Evolutionary conservation across 805 yeast species (phyloP), one percentile per base, ranked within the genome.

Genomic region (Ogataea corticis): DNA sequence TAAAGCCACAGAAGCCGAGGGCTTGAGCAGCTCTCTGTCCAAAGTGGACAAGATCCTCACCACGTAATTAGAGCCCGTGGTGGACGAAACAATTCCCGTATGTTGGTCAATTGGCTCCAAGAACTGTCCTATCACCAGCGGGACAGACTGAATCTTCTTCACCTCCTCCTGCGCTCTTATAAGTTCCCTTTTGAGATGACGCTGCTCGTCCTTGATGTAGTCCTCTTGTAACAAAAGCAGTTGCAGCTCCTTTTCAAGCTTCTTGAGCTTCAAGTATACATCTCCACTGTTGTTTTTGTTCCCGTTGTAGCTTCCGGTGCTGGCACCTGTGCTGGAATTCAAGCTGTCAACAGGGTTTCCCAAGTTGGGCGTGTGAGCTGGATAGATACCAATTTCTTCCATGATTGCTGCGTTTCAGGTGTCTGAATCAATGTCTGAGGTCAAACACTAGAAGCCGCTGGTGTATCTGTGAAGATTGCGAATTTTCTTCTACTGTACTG

Each of bases 91-190:
- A 58, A 94, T 94, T 52, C 97, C 99, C 3, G 96, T 88, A 57
- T 87, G 84, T 66, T 91, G 94, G 68, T 94, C 99, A 56, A 94
- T 91, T 47, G 98, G 97, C 67, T 94, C 99, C 56, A 94, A 75
- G 61, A 94, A 95, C 70, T 94, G 99, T 18, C 99, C 99, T 67
- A 94, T 94, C 13, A 94, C 99, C 54, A 95, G 76, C 13, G 99
- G 99, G 41, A 94, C 99, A 2, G 97, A 87, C 63, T 94, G 96
- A 65, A 94, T 95, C 60, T 97, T 81, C 68, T 94, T 92, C 36
- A 94, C 99, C 70, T 94, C 99, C 67, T 94, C 99, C 67, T 95
- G 98, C 2, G 99, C 99, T 59, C 97, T 83, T 38, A 91, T 83
- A 45, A 94, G 77, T 72, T 94, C 99, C 54, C 97, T 79, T 61